Conservation (phyloP, 2,329 filamentous ascomycete genomes). For the Purpureocillium lavendulum region DNA sequence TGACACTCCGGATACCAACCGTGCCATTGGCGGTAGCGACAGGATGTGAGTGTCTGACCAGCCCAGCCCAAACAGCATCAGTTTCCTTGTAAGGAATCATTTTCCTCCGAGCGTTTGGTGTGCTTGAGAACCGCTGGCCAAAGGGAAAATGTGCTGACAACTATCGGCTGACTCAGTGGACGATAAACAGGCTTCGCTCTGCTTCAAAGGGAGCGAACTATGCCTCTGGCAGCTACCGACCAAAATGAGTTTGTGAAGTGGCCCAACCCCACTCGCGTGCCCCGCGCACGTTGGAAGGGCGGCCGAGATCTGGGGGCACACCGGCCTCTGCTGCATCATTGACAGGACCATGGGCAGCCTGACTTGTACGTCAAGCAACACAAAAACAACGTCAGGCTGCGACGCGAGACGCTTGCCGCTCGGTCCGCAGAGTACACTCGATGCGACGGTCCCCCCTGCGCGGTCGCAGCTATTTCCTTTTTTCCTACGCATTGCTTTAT, state of each 20-base stretch:
- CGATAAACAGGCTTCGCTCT: slow-evolving; percentile 79
- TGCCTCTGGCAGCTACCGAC: slow-evolving; percentile 30
- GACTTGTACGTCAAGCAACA: too few relatives aligned
- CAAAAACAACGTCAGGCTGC: too few relatives aligned
- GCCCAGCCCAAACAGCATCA: slow-evolving; percentile 32
- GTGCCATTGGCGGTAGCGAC: slow-evolving; percentile 72
- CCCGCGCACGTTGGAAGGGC: slow-evolving; percentile 5
- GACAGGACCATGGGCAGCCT: too few relatives aligned
- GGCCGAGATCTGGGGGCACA: slow-evolving; percentile 1
- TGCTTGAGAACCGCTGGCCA: slow-evolving; percentile 63
- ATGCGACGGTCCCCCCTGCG: neutral
- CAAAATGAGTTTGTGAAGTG: slow-evolving; percentile 21
- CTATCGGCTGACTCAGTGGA: slow-evolving; percentile 74
- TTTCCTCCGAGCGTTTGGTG: slow-evolving; percentile 77
- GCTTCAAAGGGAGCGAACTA: slow-evolving; percentile 60
- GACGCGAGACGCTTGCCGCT: neutral
- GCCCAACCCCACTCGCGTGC: slow-evolving; percentile 6
- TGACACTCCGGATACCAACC: slow-evolving; percentile 65
- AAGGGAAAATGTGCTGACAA: slow-evolving; percentile 64
- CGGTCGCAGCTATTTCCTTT: slow-evolving; percentile 14
- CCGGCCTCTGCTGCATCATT: neutral
- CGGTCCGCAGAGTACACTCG: slow-evolving; percentile 6
- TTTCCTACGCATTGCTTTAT: slow-evolving; percentile 29
- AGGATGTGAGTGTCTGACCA: slow-evolving; percentile 82
- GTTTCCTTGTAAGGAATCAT: slow-evolving; percentile 76